These are phyloP conservation scores for Saxophila tyrrhenica DNA, from an alignment of 495 filamentous ascomycete genomes.

Conservation along the genomic window DNA sequence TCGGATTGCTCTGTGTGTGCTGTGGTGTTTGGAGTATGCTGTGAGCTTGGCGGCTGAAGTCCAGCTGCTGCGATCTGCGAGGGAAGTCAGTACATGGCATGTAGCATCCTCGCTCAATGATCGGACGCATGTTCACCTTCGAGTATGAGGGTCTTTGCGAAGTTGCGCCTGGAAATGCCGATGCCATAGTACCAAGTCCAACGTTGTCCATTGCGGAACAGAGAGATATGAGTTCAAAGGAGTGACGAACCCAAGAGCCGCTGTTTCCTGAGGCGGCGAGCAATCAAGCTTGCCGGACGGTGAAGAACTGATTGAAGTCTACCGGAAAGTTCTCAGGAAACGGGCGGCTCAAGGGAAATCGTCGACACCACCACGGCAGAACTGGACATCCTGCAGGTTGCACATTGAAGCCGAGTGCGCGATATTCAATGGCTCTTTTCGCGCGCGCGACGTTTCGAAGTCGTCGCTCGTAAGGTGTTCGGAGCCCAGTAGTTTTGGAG, in stretches of 20 bases:
- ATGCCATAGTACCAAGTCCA: constrained; percentile 9
- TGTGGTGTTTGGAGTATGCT: neutral
- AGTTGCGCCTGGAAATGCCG: neutral
- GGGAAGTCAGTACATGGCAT: neutral
- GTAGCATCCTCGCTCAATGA: neutral
- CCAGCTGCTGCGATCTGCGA: constrained; percentile 15
- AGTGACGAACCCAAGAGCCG: constrained; percentile 17
- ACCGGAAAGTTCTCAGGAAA: constrained; percentile 28
- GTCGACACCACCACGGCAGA: constrained; percentile 24
- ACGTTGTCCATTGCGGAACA: neutral
- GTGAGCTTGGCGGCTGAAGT: constrained; percentile 6
- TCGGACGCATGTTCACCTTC: constrained; percentile 51
- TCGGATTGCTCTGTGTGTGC: neutral
- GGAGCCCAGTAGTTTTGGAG: too few relatives aligned
- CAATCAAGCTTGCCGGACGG: constrained; percentile 10
- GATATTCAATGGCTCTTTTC: too few relatives aligned
- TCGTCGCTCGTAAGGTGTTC: too few relatives aligned
- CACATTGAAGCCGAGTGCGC: constrained; percentile 24
- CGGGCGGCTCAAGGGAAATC: constrained; percentile 32
- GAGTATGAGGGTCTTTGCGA: constrained; percentile 36
- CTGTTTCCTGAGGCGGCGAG: constrained; percentile 20
- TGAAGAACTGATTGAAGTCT: constrained; percentile 11
- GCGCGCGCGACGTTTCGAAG: too few relatives aligned
- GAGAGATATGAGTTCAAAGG: neutral
- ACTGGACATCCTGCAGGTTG: constrained; percentile 29